Percentiles rank a stretch among this genome's conserved stretches.
Conservation (phyloP, 2,329 filamentous ascomycete species). For the Geosmithia flava region DNA sequence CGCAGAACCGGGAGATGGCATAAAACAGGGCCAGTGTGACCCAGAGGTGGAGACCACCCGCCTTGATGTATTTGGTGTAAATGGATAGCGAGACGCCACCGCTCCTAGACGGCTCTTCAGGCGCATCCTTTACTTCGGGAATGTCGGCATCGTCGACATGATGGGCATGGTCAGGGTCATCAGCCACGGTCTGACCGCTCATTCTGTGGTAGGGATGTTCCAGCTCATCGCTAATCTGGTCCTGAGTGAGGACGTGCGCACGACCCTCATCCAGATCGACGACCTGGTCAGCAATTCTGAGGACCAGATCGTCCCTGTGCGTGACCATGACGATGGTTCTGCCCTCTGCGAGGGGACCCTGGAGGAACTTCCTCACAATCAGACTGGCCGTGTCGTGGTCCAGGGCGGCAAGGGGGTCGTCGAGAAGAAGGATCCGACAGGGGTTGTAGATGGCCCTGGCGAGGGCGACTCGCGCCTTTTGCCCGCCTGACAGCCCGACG, state of each 20-base stretch:
- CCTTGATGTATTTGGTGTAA: slow-evolving; percentile 78
- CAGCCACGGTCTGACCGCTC: slow-evolving; percentile 6
- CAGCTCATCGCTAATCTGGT: slow-evolving; percentile 27
- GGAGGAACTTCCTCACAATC: slow-evolving; percentile 50
- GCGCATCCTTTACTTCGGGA: slow-evolving; percentile 10
- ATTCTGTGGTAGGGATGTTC: slow-evolving; percentile 19
- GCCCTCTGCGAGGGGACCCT: slow-evolving; percentile 44
- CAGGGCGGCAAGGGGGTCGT: slow-evolving; percentile 51
- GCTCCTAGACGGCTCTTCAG: slow-evolving; percentile 25
- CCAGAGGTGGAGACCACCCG: slow-evolving; percentile 69
- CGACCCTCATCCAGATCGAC: slow-evolving; percentile 54
- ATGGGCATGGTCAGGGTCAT: slow-evolving; percentile 8
- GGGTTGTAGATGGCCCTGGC: slow-evolving; percentile 49
- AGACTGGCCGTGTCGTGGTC: slow-evolving; percentile 49
- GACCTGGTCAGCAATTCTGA: slow-evolving; percentile 59
- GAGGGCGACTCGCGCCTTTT: slow-evolving; percentile 50
- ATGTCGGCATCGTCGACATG: slow-evolving; percentile 17
- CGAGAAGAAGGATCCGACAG: slow-evolving; percentile 43
- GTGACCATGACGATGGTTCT: slow-evolving; percentile 72
- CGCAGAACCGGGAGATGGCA: slow-evolving; percentile 47
- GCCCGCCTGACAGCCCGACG: slow-evolving; percentile 49
- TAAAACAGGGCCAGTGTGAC: slow-evolving; percentile 49
- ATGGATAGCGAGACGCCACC: slow-evolving; percentile 65
- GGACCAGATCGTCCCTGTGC: slow-evolving; percentile 66
- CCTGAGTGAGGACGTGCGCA: slow-evolving; percentile 34